Evolutionary conservation across 139 green algal species (phyloP).

Genomic region (Bryopsis sp.): DNA sequence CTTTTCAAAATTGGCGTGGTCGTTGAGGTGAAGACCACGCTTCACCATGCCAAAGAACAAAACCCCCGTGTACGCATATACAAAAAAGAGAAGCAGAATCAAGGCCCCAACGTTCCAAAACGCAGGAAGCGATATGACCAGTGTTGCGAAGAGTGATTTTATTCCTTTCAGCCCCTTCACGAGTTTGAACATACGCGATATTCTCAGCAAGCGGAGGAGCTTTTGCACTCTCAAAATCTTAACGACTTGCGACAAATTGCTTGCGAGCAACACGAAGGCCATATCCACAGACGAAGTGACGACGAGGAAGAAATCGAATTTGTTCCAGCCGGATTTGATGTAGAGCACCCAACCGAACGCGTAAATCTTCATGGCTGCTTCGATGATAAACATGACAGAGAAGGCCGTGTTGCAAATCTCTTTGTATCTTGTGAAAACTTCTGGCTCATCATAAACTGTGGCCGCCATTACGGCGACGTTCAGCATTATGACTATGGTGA

Average conservation of each 20-base stretch:
- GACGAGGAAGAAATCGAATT: constrained; percentile 61
- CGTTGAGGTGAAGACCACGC: constrained; percentile 31
- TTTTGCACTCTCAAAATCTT: constrained; percentile 44
- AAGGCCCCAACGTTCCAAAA: constrained; percentile 69
- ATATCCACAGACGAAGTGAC: constrained; percentile 30
- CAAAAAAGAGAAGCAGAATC: constrained; percentile 65
- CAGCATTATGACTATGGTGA: constrained; percentile 41
- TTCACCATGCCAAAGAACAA: constrained; percentile 45
- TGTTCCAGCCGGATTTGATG: constrained; percentile 57
- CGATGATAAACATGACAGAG: constrained; percentile 35
- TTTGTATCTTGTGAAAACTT: constrained; percentile 23
- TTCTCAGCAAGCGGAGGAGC: constrained; percentile 47
- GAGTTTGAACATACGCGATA: constrained; percentile 54
- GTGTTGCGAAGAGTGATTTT: constrained; percentile 50
- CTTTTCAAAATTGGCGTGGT: constrained; percentile 59
- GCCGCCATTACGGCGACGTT: constrained; percentile 53
- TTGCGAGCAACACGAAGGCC: constrained; percentile 24
- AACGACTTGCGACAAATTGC: constrained; percentile 37
- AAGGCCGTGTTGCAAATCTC: constrained; percentile 44
- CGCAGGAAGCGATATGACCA: constrained; percentile 63
- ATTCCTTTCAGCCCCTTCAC: constrained; percentile 43
- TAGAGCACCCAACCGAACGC: constrained; percentile 32
- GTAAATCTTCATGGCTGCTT: constrained; percentile 49
- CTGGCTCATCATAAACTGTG: constrained; percentile 32
- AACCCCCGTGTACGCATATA: constrained; percentile 61